Conservation (phyloP, 2,329 filamentous ascomycete genomes). For the Paecilomyces sp. region DNA sequence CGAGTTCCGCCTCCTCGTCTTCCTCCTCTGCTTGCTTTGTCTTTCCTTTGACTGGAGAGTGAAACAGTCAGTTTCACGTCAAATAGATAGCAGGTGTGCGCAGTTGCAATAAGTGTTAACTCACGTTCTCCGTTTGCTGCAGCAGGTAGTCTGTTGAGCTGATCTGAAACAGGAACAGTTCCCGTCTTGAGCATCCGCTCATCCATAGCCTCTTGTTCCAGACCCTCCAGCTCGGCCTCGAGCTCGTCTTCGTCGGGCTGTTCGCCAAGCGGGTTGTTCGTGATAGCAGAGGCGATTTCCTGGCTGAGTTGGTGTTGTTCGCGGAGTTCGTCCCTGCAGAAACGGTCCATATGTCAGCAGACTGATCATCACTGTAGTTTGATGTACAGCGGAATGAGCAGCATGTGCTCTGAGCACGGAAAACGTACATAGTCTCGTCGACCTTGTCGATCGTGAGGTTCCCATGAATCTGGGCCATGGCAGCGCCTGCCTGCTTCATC, state of each 20-base stretch:
- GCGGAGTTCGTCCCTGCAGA: constrained; percentile 70
- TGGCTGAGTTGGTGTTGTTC: constrained; percentile 91
- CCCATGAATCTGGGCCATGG: constrained; percentile 90
- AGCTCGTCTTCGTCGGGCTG: constrained; percentile 78
- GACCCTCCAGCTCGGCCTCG: constrained; percentile 72
- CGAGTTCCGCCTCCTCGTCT: constrained; percentile 91
- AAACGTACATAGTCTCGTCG: constrained; percentile 81
- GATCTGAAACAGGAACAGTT: constrained; percentile 71
- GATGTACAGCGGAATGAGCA: neutral
- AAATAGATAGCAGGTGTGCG: neutral
- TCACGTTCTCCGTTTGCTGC: constrained; percentile 69
- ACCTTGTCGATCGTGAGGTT: constrained; percentile 91
- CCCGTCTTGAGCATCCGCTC: constrained; percentile 90
- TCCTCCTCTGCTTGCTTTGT: constrained; percentile 61
- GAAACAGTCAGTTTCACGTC: constrained; percentile 1
- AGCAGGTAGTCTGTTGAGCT: constrained; percentile 68
- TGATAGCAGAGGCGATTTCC: constrained; percentile 84
- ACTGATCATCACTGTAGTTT: neutral
- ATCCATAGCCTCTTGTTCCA: constrained; percentile 91
- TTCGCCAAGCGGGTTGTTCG: constrained; percentile 59
- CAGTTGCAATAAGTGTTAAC: constrained; percentile 28
- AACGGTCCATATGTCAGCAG: constrained; percentile 5
- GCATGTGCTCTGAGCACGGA: neutral
- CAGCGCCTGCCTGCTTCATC: constrained; percentile 83
- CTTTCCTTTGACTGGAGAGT: constrained; percentile 37